Conservation (phyloP, 345 rosid genomes). For the Acer saccharum region DNA sequence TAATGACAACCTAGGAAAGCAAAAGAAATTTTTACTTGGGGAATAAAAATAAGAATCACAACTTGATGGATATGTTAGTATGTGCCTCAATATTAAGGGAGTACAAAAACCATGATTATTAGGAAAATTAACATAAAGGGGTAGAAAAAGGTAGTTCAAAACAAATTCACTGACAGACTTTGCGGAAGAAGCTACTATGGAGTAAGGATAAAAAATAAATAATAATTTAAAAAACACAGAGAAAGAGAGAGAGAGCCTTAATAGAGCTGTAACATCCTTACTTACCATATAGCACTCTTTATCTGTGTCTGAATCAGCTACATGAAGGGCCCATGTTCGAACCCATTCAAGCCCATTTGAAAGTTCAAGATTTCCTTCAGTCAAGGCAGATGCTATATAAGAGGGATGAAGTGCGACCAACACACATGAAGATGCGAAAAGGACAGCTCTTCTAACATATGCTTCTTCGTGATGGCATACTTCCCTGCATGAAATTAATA, state of each 20-base stretch:
- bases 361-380: constrained; percentile 74
- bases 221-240: not conserved
- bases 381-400: constrained; percentile 64
- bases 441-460: constrained; percentile 87
- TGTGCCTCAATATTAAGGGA: no score
- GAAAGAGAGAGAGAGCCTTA: not conserved
- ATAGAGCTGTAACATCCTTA: constrained; percentile 12
- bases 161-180: not conserved
- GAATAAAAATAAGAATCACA: no score
- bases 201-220: not conserved
- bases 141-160: no score
- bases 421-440: constrained; percentile 81
- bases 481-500: constrained; percentile 57
- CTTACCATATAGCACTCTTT: constrained; percentile 86
- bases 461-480: constrained; percentile 87
- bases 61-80: no score
- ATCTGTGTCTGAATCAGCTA: constrained; percentile 79
- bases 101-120: no score
- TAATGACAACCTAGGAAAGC: no score
- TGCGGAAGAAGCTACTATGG: not conserved
- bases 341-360: constrained; percentile 91
- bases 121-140: no score
- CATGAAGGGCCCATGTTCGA: constrained; percentile 72
- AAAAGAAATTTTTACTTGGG: no score
- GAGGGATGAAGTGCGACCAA: constrained; percentile 87